phyloP scores from a whole-genome alignment of 2,329 filamentous ascomycete genomes.

The Scortechinia acanthostroma region DNA sequence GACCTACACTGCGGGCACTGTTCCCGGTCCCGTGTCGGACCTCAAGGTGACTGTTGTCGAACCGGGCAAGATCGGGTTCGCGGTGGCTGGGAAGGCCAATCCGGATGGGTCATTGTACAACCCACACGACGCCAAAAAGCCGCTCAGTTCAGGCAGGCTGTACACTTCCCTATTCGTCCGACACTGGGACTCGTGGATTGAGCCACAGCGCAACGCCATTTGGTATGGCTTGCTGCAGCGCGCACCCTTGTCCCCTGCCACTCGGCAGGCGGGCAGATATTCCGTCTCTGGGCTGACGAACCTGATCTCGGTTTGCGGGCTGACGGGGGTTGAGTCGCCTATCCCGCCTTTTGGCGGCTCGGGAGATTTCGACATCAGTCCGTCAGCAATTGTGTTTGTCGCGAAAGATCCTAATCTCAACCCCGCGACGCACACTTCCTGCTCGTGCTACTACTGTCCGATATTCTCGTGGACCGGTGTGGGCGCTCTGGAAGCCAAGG shows the following conservation, averaged over 20 bases:
- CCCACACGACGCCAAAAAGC: slow-evolving; percentile 34
- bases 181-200: slow-evolving; percentile 41
- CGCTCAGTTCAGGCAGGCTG: slow-evolving; percentile 31
- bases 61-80: slow-evolving; percentile 30
- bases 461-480: slow-evolving; percentile 29
- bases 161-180: slow-evolving; percentile 41
- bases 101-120: slow-evolving; percentile 37
- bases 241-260: slow-evolving; percentile 19
- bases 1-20: slow-evolving; percentile 30
- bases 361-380: slow-evolving; percentile 34
- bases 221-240: slow-evolving; percentile 36
- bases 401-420: slow-evolving; percentile 32
- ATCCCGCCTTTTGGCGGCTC: slow-evolving; percentile 36
- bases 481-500: slow-evolving; percentile 15
- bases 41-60: slow-evolving; percentile 31
- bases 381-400: slow-evolving; percentile 31
- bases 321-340: slow-evolving; percentile 30
- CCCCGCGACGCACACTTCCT: slow-evolving; percentile 33
- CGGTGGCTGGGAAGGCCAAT: slow-evolving; percentile 34
- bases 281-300: slow-evolving; percentile 29
- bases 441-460: slow-evolving; percentile 31
- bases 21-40: slow-evolving; percentile 32
- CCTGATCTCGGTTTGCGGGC: slow-evolving; percentile 24
- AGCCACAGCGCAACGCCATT: slow-evolving; percentile 36
- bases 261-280: slow-evolving; percentile 22